A percentile compares a stretch with the other conserved stretches of the same genome.
These are phyloP conservation scores for Orbilia blumenaviensis DNA, from an alignment of 2,329 filamentous ascomycete genomes.

Conservation along the genomic window DNA sequence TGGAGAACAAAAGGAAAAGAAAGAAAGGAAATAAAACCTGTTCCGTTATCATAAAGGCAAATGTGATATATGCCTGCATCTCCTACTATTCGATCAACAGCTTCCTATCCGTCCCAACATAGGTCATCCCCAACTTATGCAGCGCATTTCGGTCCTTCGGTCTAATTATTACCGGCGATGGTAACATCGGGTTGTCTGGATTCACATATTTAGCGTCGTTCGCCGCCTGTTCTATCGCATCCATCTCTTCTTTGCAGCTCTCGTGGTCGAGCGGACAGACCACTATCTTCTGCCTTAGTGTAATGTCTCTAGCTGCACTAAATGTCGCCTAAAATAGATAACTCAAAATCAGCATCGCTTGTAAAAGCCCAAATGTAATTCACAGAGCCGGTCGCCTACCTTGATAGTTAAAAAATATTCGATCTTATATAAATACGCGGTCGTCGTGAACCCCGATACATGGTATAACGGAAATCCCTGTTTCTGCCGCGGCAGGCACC, in stretches of 20 bases:
- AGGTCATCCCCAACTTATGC: conserved; percentile 69
- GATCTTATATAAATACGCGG: conserved; percentile 94
- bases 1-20: not conserved
- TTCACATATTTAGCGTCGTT: conserved; percentile 90
- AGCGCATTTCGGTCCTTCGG: conserved; percentile 75
- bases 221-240: conserved; percentile 93
- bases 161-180: conserved; percentile 81
- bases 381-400: conserved; percentile 73
- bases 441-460: conserved; percentile 90
- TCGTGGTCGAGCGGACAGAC: conserved; percentile 96
- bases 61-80: not conserved
- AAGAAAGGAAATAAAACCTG: not conserved
- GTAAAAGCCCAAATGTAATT: conserved; percentile 65
- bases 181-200: conserved; percentile 90
- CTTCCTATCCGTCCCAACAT: conserved; percentile 71
- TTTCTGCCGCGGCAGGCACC: conserved; percentile 84
- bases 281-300: conserved; percentile 88
- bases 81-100: conserved; percentile 71
- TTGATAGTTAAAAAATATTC: conserved; percentile 78
- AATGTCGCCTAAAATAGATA: conserved; percentile 67
- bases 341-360: not conserved
- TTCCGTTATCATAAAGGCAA: not conserved
- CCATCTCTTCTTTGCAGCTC: conserved; percentile 97
- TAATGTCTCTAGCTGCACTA: conserved; percentile 73
- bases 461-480: conserved; percentile 88